Base-by-base conservation (phyloP, 2,329 filamentous ascomycete genomes). In the Cercospora sp. region DNA sequence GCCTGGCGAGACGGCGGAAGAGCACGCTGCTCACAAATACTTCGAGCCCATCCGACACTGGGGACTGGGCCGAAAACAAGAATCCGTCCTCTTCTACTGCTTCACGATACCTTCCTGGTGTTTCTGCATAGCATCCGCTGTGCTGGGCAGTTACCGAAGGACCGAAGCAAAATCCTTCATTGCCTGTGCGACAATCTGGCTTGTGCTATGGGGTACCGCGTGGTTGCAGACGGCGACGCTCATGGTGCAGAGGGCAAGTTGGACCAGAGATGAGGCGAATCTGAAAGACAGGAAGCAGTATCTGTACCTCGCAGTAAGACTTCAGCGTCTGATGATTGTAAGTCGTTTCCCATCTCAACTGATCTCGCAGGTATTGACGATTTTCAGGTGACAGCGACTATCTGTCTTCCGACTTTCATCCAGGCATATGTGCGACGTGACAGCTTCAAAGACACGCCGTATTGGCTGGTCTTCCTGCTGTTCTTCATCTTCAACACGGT, bases 401-500 rank as follows among this genome's bases (percentile, higher is more conserved):
- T 77, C 58, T 75, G 72, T 16, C 69, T 78, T 16, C 70, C 71
- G 4, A 74, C 73, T 26, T 78, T 78, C 68, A 74, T 77, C 53
- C 73, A 74, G n/a, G 76, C 75, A 48, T 78, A 78, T 62, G 72
- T 71, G 23, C 72, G 72, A 18, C 72, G 77, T 26, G 28, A 71
- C n/a, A 65, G 68, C 57, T 67, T 72, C 51, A 39, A 75, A 18
- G 75, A 77, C 64, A 67, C 75, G 18, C 69, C 75, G 0, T 77
- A 76, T 68, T 78, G 77, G 77, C 73, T 78, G n/a, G 55, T 78
- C 23, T 78, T 76, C 67, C 62, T 78, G 45, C 69, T 78, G 13
- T 71, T 75, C 59, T 78, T 78, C 75, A 78, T 78, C 69, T 74
- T 76, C 68, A 76, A 78, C 58, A 76, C 71, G 4, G 76, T 78